Conservation (phyloP, 2,329 filamentous ascomycete genomes). For the Torrubiellomyces zombiae region DNA sequence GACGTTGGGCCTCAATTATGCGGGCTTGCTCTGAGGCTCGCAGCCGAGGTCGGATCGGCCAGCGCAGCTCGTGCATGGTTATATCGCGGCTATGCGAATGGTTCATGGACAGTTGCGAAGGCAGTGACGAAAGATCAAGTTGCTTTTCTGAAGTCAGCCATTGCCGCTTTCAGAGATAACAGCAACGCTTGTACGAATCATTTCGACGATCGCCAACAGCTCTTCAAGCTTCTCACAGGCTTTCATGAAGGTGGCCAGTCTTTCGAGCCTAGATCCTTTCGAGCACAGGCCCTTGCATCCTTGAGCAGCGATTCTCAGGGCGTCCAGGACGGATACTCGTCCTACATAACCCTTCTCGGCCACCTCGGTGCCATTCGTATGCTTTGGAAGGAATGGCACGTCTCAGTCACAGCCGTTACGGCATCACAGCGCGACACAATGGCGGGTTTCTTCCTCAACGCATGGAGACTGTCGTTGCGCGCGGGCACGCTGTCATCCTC, state of each 20-base stretch:
- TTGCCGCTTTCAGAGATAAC: background rate
- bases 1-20: conserved; percentile 13
- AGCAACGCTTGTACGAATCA: background rate
- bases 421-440: conserved; percentile 1
- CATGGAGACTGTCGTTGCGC: conserved; percentile 3
- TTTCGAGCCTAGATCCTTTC: conserved; percentile 11
- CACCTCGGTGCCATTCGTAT: conserved; percentile 14
- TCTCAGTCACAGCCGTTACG: conserved; percentile 1
- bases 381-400: conserved; percentile 15
- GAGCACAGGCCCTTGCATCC: conserved; percentile 5
- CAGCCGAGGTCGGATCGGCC: conserved; percentile 11
- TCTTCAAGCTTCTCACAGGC: conserved; percentile 15
- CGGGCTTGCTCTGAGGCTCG: conserved; percentile 13
- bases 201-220: conserved; percentile 7
- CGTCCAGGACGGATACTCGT: conserved; percentile 7
- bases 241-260: conserved; percentile 10
- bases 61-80: conserved; percentile 11
- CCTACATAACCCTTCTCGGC: conserved; percentile 14
- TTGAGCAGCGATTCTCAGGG: conserved; percentile 1
- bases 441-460: conserved; percentile 3
- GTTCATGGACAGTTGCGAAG: conserved; percentile 8
- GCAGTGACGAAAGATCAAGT: too few relatives aligned
- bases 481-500: conserved; percentile 3
- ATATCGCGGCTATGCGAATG: conserved; percentile 6
- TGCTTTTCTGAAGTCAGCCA: conserved; percentile 5